Conservation (phyloP, 2,329 filamentous ascomycete genomes). For the Uncinocarpus reesii region DNA sequence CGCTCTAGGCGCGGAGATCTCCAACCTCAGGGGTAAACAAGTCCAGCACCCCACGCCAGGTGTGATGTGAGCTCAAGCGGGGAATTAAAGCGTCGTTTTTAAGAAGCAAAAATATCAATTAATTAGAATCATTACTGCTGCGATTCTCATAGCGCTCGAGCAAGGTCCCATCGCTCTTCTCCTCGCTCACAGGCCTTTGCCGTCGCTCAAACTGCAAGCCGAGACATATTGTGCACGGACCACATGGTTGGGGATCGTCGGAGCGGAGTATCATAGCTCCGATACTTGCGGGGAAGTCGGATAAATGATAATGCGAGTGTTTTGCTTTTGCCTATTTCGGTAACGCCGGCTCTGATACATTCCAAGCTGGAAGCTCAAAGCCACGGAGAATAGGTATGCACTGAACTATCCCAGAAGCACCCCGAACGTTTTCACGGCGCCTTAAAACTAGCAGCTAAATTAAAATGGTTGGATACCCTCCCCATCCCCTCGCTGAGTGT, state of each 20-base stretch:
- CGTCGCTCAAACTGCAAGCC: neutral
- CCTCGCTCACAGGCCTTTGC: neutral
- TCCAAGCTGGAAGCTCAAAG: neutral
- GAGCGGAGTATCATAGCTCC: conserved; percentile 6
- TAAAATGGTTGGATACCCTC: conserved; percentile 2
- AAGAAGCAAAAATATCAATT: neutral
- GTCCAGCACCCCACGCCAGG: neutral
- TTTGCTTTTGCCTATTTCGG: conserved; percentile 13
- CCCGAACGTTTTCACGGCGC: no score
- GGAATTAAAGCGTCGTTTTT: no score
- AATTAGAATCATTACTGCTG: neutral
- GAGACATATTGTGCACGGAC: conserved; percentile 11
- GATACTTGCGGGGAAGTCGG: conserved; percentile 6
- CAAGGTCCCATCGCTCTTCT: neutral
- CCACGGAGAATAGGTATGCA: neutral
- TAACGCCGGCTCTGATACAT: no score
- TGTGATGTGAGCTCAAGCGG: neutral
- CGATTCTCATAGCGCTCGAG: neutral
- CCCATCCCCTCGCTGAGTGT: neutral
- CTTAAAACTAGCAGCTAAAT: neutral
- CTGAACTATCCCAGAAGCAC: no score
- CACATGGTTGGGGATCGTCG: neutral
- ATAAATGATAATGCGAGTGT: conserved; percentile 15
- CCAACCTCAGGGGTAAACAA: no score
- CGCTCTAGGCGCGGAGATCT: no score